Evolutionary conservation across 2,329 filamentous ascomycete genomes (phyloP), one percentile per base, ranked within the genome.

Genomic region (Zymoseptoria passerinii): DNA sequence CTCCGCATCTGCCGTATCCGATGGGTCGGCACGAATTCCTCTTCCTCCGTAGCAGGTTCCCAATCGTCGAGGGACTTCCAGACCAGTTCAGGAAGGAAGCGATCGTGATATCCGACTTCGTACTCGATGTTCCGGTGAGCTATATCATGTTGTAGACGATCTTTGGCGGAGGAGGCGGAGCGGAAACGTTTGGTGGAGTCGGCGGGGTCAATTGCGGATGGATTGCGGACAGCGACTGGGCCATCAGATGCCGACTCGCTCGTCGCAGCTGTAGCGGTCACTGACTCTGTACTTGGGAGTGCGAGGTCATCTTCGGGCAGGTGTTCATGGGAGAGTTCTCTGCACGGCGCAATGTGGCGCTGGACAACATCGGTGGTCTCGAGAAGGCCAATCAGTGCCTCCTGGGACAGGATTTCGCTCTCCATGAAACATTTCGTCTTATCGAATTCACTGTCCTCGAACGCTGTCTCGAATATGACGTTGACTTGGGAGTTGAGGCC

Each of bases 1-100:
- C 73, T 73, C 61, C 75, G 78, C 62, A 82, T 78, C 60, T 80
- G 78, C 56, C 79, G 59, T 18, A 83, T 77, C 2, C 80, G 74
- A 69, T 83, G 80, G 62, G 78, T 75, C 2, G 81, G 81, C 57
- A 83, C 81, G 57, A 82, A 83, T 52, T 83, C 80, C 59, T 82
- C 79, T 28, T 82, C 74, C 8, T 80, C 82, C 29, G 76, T 75
- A 52, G 81, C 79, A 18, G 72, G 76, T 64, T 80, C 58, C 80
- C 80, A 83, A n/a, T 71, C 73, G 51, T 75, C 73, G 2, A 81
- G 68, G 8, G 70, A 65, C 9, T 76, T 75, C 68, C 82, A 80
- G 57, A 76, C 72, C 19, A 76, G 72, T 0, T 78, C 79, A 8
- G 59, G 52, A 28, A 58, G 57, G 56, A 83, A 83, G 8, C 80